Base-by-base conservation (phyloP, 345 rosid species). In the Boechera retrofracta region DNA sequence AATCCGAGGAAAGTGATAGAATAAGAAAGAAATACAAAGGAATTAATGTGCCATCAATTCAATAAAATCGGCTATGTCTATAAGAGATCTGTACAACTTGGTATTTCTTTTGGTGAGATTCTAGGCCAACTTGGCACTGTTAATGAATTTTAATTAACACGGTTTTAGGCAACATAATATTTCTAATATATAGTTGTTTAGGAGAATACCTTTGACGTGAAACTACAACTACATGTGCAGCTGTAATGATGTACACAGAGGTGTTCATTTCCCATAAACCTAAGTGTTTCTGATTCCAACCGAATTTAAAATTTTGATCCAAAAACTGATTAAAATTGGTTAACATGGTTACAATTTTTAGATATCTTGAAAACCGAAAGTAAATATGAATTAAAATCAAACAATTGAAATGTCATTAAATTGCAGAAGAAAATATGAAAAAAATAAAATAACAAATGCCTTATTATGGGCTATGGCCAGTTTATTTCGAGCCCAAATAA, bases 181-280 rank as follows among this genome's bases (percentile, higher is more conserved):
- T 8, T 8, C 21, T 51, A 13, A 13, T 18, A 6, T 51, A 51
- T 24, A 52, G 0, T 52, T 52, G 24, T 5, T 67, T 52, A 52
- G 47, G 33, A 67, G 72, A 52, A 67, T 53, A 68, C 13, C 72
- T 68, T 53, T 53, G 62, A 38, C 62, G 36, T 68, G 62, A 66
- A 33, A 66, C 71, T 12, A 32, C 71, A 66, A 32, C 71, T 49
- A 48, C 71, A 66, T 66, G 6, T 29, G 24, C 13, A 5, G 28
- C 38, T 44, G 35, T 41, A 42, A 41, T 41, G 51, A 63, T 63
- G 18, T 3, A 28, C 36, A 26, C 36, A 13, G 13, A 12, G 54
- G 8, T 44, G 39, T 44, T 45, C 36, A 26, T 15, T 28, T 64
- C 53, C 38, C 26, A 64, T 45, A 45, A 64, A 64, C 39, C 24